phyloP scores from a whole-genome alignment of 805 yeast genomes.

The Candida rishiriensis region DNA sequence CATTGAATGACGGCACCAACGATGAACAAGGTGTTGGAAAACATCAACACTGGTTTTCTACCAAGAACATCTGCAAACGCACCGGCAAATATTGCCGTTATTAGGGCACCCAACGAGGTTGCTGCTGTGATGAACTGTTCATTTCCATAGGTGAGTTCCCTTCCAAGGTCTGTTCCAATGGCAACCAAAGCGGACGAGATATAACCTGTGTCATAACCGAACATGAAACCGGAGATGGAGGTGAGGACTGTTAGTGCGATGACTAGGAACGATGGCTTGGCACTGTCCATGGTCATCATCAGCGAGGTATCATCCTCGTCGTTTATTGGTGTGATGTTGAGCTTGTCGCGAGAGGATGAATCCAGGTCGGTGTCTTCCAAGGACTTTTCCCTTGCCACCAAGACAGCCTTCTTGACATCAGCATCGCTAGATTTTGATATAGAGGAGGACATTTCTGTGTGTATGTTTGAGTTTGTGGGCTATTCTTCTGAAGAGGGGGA shows the following conservation, averaged over 20 bases:
- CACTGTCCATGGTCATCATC: conserved; percentile 32
- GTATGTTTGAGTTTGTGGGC: too few species aligned
- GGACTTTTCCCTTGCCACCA: not conserved
- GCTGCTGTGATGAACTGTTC: conserved; percentile 92
- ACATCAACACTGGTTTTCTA: conserved; percentile 77
- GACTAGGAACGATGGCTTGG: conserved; percentile 59
- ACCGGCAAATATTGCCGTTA: conserved; percentile 79
- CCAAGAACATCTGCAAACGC: conserved; percentile 78
- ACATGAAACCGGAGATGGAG: conserved; percentile 92
- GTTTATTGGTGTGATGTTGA: conserved; percentile 29
- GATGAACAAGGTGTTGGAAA: conserved; percentile 76
- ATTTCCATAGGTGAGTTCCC: conserved; percentile 63
- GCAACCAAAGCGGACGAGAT: conserved; percentile 90
- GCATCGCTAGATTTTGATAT: too few species aligned
- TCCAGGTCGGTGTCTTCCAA: not conserved
- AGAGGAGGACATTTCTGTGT: too few species aligned
- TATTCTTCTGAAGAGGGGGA: too few species aligned
- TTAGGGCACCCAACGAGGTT: conserved; percentile 87
- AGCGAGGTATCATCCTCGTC: conserved; percentile 36
- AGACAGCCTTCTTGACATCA: too few species aligned
- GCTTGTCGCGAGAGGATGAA: not conserved
- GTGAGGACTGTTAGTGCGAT: conserved; percentile 67
- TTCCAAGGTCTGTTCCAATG: conserved; percentile 71
- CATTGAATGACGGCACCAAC: conserved; percentile 85
- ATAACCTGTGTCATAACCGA: conserved; percentile 97